phyloP scores from a whole-genome alignment of 2,329 filamentous ascomycete genomes.

The Ilyonectria mors-panacis region DNA sequence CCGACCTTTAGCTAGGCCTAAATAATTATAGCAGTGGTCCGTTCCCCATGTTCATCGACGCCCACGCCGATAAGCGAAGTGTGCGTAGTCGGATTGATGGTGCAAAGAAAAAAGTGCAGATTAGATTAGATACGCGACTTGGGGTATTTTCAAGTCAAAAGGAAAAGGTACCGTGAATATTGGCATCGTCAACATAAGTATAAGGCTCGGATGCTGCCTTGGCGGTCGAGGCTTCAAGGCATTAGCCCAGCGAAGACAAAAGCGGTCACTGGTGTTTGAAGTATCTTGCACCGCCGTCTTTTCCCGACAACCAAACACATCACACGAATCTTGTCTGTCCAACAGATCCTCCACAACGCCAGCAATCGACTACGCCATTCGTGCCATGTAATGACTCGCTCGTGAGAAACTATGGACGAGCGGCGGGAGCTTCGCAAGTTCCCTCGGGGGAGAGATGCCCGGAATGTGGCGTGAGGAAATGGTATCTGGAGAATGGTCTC shows the following conservation, averaged over 20 bases:
- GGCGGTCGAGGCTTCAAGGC: neutral
- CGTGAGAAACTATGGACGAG: conserved; percentile 54
- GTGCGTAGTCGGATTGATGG: neutral
- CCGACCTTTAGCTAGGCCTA: neutral
- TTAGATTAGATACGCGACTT: conserved; percentile 1
- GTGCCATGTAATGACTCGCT: conserved; percentile 16
- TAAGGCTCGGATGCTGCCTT: neutral
- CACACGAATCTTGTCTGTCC: neutral
- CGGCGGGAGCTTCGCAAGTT: conserved; percentile 65
- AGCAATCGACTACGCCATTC: neutral
- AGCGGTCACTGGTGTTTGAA: conserved; percentile 3
- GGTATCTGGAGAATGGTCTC: conserved; percentile 82
- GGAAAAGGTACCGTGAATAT: neutral
- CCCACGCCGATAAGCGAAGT: conserved; percentile 5
- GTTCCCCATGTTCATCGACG: neutral
- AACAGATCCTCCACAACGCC: neutral
- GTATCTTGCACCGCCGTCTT: neutral
- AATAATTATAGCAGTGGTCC: conserved; percentile 1
- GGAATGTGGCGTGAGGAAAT: conserved; percentile 79
- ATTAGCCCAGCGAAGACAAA: neutral
- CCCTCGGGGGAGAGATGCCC: conserved; percentile 68
- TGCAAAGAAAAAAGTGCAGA: neutral
- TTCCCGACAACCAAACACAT: neutral
- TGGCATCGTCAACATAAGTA: neutral
- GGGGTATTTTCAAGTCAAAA: neutral